A percentile compares a stretch with the other conserved stretches of the same genome.
Evolutionary conservation across 306 rosid species (phyloP).

Genomic region (Quercus bicolor): DNA sequence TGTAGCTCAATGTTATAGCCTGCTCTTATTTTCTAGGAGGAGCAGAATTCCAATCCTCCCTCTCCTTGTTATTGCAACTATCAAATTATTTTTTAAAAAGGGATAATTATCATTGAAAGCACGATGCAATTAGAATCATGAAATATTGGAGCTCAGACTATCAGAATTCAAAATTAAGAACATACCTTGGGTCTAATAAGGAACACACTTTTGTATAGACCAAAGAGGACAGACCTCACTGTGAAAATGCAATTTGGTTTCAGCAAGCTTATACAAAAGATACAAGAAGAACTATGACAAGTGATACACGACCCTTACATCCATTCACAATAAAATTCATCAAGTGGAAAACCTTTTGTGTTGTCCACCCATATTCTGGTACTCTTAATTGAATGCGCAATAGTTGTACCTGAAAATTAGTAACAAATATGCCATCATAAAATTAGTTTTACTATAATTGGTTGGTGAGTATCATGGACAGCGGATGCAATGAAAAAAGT

Average conservation of each 20-base stretch:
- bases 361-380: constrained; percentile 80
- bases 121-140: background rate
- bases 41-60: too few relatives aligned
- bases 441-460: background rate
- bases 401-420: constrained; percentile 49
- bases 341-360: constrained; percentile 77
- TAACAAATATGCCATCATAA: background rate
- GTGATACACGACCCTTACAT: constrained; percentile 36
- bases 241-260: constrained; percentile 26
- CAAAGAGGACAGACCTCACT: constrained; percentile 70
- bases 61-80: too few relatives aligned
- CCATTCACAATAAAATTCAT: constrained; percentile 74
- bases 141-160: background rate
- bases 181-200: constrained; percentile 55
- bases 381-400: constrained; percentile 68
- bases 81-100: too few relatives aligned
- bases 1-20: too few relatives aligned
- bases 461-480: background rate
- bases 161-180: constrained; percentile 6
- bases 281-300: background rate
- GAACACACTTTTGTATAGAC: constrained; percentile 50
- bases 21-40: too few relatives aligned
- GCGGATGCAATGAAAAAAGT: background rate
- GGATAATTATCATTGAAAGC: too few relatives aligned
- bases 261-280: background rate